Evolutionary conservation across 768 basidiomycete genomes (phyloP), one percentile per base, ranked within the genome.

Genomic region (Suillus clintonianus): DNA sequence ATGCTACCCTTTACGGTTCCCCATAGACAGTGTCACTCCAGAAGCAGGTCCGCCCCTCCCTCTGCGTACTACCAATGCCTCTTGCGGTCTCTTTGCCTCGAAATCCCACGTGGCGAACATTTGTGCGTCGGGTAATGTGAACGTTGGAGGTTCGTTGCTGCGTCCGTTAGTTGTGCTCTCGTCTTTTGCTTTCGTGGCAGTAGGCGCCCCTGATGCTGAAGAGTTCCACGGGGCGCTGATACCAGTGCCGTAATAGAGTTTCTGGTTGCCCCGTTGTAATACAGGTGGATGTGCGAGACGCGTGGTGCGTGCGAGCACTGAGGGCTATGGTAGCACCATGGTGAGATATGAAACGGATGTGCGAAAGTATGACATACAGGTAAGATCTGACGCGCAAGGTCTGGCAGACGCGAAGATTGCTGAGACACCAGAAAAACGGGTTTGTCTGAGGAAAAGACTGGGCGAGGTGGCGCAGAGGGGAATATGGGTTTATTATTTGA

Each of bases 231-330:
- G 79, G 17, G 82, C 83, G 11, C 71, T 72, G 19, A 78, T 62
- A 6, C 80, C 77, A 0, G 74, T 63, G 3, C 82, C 82, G 48
- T 83, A 83, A 39, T 71, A 67, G 1, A 83, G 74, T 62, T 76
- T 82, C 58, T 81, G 74, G 2, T 71, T 54, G 7, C 74, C 74
- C 17, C 89, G 84, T 54, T 82, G 78, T 41, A 92, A 80, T 2
- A 86, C 81, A 0, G 87, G 83, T 4, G 91, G 91, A 68, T 91
- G 89, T 0, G 80, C 74, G 17, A 94, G 79, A 5, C 87, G 85
- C 10, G 83, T 86, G 13, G 87, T 86, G 22, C 91, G 85, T 11
- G 81, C 74, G 53, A 85, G 72, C 42, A 91, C 83, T 14, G 86
- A 69, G 19, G 84, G 81, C 85, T 89, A 70, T 64, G 13, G 58